Evolutionary conservation across 2,329 filamentous ascomycete species (phyloP), one percentile per base, ranked within the genome.

Genomic region (Lecanosticta acicola): DNA sequence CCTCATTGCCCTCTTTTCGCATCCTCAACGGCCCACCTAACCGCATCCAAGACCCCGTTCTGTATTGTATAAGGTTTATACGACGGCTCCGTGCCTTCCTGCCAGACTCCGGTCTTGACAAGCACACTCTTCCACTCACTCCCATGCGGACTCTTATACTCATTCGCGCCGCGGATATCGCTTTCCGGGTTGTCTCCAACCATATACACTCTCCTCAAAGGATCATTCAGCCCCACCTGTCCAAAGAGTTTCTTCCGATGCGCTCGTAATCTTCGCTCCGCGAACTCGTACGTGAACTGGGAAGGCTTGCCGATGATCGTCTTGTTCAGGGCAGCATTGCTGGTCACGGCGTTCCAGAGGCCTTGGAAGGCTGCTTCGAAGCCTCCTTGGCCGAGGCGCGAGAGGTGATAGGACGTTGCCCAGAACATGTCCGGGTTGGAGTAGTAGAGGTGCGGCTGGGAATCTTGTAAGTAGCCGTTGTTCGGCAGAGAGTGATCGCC

Each of bases 371-470:
- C 86, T 36, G 84, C 84, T 51, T 87, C 80, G 68, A 97, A 97
- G 1, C 87, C 89, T 14, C 93, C 93, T 66, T 96, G 93, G 1
- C 91, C 93, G 34, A 97, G 78, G 3, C 93, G 83, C 21, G 91
- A 87, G 40, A 91, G 78, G 49, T 85, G 87, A 66, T 94, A 91
- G 26, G 79, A 79, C 1, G 89, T 85, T 41, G 88, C 85, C 90
- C 90, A 98, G 60, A 89, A 77, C 3, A 97, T 72, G 67, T 98
- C 93, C 1, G 87, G 81, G 66, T 97, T 97, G 37, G 84, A 90
- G 66, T 94, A 95, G 72, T 84, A 94, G 4, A 97, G 70, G 14
- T 73, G 73, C 0, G 93, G 88, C 65, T 95, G 90, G 1, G 77
- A 78, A 64, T 94, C 86, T 54, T 83, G 78, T 61, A 90, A 86